These are phyloP conservation scores for Neurospora sp. DNA, from an alignment of 495 filamentous ascomycete species.

Conservation along the genomic window DNA sequence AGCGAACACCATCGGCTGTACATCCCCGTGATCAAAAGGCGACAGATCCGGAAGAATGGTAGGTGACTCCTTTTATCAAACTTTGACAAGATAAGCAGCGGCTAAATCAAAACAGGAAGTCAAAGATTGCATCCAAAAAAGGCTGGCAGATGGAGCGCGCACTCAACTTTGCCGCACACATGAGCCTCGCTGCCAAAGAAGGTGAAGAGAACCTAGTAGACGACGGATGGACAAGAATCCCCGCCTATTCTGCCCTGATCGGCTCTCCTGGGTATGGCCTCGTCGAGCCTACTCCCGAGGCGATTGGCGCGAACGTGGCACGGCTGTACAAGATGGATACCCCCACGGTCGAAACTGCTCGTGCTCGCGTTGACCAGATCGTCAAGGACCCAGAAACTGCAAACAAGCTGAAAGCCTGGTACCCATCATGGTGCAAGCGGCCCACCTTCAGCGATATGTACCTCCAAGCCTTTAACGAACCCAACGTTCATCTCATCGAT, in stretches of 20 bases:
- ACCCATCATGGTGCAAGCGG: slow-evolving; percentile 37
- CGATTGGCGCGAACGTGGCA: slow-evolving; percentile 24
- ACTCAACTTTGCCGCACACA: slow-evolving; percentile 23
- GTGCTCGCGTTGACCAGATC: slow-evolving; percentile 32
- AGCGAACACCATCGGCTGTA: slow-evolving; percentile 46
- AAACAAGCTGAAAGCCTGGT: slow-evolving; percentile 34
- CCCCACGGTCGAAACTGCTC: slow-evolving; percentile 12
- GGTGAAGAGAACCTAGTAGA: slow-evolving; percentile 29
- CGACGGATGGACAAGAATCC: slow-evolving; percentile 29
- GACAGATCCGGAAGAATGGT: slow-evolving; percentile 39
- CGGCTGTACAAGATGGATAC: slow-evolving; percentile 20
- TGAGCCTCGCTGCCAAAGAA: slow-evolving; percentile 16
- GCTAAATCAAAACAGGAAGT: slow-evolving; percentile 9
- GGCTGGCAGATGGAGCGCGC: slow-evolving; percentile 38
- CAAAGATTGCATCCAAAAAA: slow-evolving; percentile 24
- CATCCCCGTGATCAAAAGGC: slow-evolving; percentile 35
- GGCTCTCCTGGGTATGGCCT: slow-evolving; percentile 12
- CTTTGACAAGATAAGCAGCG: neutral
- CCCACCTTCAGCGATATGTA: slow-evolving; percentile 38
- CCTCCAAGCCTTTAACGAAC: slow-evolving; percentile 33
- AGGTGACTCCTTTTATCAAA: neutral
- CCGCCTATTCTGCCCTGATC: slow-evolving; percentile 19
- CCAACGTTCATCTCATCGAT: slow-evolving; percentile 41
- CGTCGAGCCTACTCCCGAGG: slow-evolving; percentile 25
- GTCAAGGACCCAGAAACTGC: slow-evolving; percentile 34